These are phyloP conservation scores for Scheffersomyces cryptocercus DNA, from an alignment of 1,139 yeast species.

Conservation along the genomic window DNA sequence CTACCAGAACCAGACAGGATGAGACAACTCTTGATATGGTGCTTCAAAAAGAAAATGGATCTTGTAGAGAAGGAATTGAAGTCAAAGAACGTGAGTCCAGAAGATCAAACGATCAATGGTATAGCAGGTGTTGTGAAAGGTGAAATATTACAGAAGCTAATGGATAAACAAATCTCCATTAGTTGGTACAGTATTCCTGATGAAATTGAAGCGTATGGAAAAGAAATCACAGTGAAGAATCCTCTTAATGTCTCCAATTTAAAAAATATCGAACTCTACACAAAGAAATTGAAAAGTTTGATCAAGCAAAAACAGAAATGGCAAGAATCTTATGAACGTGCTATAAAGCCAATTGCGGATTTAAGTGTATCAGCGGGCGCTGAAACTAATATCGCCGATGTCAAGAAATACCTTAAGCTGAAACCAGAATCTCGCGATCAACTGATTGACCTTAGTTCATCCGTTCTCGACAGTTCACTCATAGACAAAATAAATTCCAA, in stretches of 20 bases:
- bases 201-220: constrained; percentile 19
- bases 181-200: constrained; percentile 61
- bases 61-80: constrained; percentile 34
- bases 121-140: constrained; percentile 68
- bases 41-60: constrained; percentile 52
- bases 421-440: constrained; percentile 1
- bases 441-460: neutral
- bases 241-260: constrained; percentile 13
- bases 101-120: constrained; percentile 43
- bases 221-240: constrained; percentile 20
- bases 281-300: constrained; percentile 44
- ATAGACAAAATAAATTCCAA: constrained; percentile 9
- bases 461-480: constrained; percentile 9
- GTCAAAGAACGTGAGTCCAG: constrained; percentile 20
- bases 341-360: constrained; percentile 20
- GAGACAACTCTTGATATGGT: constrained; percentile 73
- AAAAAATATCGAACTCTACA: constrained; percentile 15
- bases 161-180: constrained; percentile 58
- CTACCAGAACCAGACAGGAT: constrained; percentile 74
- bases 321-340: constrained; percentile 33
- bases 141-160: constrained; percentile 59
- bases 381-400: constrained; percentile 7
- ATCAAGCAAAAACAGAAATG: constrained; percentile 51
- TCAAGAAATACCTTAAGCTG: constrained; percentile 4
- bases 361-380: constrained; percentile 13